Evolutionary conservation across 257 asterid genomes (phyloP).

Genomic region (Scutellaria baicalensis): DNA sequence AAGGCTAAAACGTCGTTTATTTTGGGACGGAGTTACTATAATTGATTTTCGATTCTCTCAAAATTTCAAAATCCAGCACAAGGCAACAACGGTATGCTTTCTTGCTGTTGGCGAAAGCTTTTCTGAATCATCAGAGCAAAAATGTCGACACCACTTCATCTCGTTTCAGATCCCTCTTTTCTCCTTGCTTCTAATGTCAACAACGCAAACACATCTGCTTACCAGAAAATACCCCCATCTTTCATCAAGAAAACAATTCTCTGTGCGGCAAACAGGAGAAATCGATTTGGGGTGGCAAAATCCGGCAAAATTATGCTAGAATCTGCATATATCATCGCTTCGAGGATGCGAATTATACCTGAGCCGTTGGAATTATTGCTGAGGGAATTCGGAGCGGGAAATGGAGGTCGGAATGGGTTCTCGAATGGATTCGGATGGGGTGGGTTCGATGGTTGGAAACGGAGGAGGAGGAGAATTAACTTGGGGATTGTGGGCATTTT

Average conservation of each 20-base stretch:
- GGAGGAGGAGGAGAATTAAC: constrained; percentile 25
- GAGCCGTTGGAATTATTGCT: constrained; percentile 54
- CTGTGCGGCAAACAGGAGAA: constrained; percentile 44
- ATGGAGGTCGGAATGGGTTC: constrained; percentile 48
- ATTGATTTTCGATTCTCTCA: background rate
- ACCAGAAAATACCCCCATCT: background rate
- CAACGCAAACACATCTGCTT: background rate
- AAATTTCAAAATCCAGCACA: background rate
- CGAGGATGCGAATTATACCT: constrained; percentile 53
- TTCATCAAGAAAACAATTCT: constrained; percentile 17
- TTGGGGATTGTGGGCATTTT: constrained; percentile 38
- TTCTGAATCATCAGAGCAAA: constrained; percentile 1
- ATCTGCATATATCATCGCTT: constrained; percentile 63
- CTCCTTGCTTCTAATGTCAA: background rate
- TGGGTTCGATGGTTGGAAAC: constrained; percentile 55
- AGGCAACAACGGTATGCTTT: constrained; percentile 25
- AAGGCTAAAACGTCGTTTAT: too few relatives aligned
- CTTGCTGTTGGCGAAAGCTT: background rate
- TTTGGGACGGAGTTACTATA: too few relatives aligned
- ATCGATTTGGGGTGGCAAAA: constrained; percentile 26
- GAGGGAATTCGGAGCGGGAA: constrained; percentile 50
- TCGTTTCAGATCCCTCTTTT: constrained; percentile 10
- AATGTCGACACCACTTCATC: constrained; percentile 10
- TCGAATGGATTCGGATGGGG: constrained; percentile 44
- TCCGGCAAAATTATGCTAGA: constrained; percentile 41